Conservation (phyloP, 2,329 filamentous ascomycete genomes). For the Paecilomyces formosus region DNA sequence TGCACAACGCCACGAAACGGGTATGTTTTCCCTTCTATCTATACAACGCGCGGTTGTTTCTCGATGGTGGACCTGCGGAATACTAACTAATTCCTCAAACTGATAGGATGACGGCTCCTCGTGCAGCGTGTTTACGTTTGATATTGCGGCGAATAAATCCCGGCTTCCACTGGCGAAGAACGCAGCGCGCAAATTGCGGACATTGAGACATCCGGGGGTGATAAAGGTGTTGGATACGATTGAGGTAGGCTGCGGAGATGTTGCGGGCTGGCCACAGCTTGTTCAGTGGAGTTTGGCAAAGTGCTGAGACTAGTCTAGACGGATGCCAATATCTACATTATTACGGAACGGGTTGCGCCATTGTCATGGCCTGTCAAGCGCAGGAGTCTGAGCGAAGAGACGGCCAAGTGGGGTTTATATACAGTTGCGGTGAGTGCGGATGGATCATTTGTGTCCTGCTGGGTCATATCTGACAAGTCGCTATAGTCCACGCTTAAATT, state of each 20-base stretch:
- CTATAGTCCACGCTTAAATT: constrained; percentile 81
- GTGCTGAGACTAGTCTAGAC: constrained; percentile 50
- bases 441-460: not conserved
- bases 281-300: not conserved
- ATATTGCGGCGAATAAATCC: constrained; percentile 71
- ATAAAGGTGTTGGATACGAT: constrained; percentile 91
- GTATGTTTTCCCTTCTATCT: constrained; percentile 44
- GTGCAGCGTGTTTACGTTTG: constrained; percentile 96
- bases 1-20: constrained; percentile 88
- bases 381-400: constrained; percentile 82
- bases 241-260: constrained; percentile 54
- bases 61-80: not conserved
- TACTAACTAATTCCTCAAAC: not conserved
- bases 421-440: constrained; percentile 61
- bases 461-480: not conserved
- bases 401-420: constrained; percentile 91
- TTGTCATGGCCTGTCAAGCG: constrained; percentile 84
- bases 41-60: not conserved
- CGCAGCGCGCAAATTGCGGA: constrained; percentile 86
- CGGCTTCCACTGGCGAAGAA: constrained; percentile 84
- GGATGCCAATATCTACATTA: constrained; percentile 91
- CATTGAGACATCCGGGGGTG: constrained; percentile 86
- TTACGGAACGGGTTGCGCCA: constrained; percentile 82
- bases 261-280: not conserved
- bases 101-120: constrained; percentile 83